Conservation (phyloP, 2,329 filamentous ascomycete species). For the Orbilia ellipsospora region DNA sequence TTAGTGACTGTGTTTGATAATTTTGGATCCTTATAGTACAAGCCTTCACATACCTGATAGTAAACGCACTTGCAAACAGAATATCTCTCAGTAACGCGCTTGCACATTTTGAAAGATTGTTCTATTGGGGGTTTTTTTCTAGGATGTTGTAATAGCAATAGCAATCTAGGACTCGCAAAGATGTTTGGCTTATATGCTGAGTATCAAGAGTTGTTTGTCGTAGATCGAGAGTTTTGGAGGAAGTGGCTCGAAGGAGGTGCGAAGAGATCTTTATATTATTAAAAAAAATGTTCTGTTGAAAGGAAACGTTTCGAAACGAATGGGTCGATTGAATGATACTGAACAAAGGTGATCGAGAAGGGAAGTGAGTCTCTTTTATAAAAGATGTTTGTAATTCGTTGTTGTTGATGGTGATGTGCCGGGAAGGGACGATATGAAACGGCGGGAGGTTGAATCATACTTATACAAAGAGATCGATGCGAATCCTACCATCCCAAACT, state of each 20-base stretch:
- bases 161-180: constrained; percentile 29
- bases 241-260: constrained; percentile 10
- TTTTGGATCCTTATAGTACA: constrained; percentile 35
- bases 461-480: constrained; percentile 54
- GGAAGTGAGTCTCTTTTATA: constrained; percentile 37
- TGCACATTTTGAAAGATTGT: constrained; percentile 74
- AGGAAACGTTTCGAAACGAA: constrained; percentile 41
- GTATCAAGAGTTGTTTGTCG: constrained; percentile 23
- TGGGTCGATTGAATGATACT: constrained; percentile 33
- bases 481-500: constrained; percentile 49
- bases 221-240: constrained; percentile 30
- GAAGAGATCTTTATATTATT: constrained; percentile 24
- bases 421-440: constrained; percentile 50
- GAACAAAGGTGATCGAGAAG: constrained; percentile 41
- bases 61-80: constrained; percentile 88
- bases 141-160: constrained; percentile 11
- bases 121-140: constrained; percentile 16
- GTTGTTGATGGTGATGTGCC: constrained; percentile 52
- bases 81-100: constrained; percentile 85
- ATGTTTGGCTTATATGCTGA: constrained; percentile 33
- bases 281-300: constrained; percentile 11
- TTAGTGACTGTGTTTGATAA: constrained; percentile 21
- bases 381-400: constrained; percentile 26
- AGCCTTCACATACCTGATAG: constrained; percentile 68
- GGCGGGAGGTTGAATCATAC: constrained; percentile 52